Evolutionary conservation across 1,139 yeast species (phyloP), one percentile per base, ranked within the genome.

Genomic region (Hyphopichia khmerensis): DNA sequence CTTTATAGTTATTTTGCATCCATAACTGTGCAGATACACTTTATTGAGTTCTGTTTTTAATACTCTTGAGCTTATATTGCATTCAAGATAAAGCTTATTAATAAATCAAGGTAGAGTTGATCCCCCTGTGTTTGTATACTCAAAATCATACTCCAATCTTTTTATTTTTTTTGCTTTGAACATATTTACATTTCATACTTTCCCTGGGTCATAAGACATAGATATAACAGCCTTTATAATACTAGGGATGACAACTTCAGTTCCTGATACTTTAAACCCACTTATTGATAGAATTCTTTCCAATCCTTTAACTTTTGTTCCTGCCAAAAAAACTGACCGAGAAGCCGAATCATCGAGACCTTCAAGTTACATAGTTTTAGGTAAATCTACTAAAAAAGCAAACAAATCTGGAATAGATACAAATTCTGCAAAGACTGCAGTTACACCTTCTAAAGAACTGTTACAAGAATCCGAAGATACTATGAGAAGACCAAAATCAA

Each of bases 241-340:
- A 29, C 18, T 11, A 4, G 24, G 15, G 10, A 37, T 37, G 39
- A 38, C 38, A 21, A 35, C 47, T 29, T 37, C 43, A 14, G 33
- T 36, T 29, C 39, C 52, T 14, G 43, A 44, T 43, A 40, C 53
- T 43, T 34, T 53, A 46, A 66, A 67, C 48, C 77, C 77, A 5
- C 63, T 80, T 42, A 76, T 81, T 44, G 85, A 80, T 53, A 69
- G 86, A 55, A 77, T 81, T 48, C 71, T 82, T 37, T 64, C 77
- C 43, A 77, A 75, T 49, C 88, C 87, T 14, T 62, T 83, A 42
- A 76, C 77, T 30, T 85, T 84, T 61, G 77, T 74, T 40, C 71
- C 79, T 13, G 86, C 84, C 21, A 72, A 66, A 45, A 43, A 61
- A 56, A 39, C 51, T 51, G 43, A 47, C 57, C 34, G 60, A 44